Conservation (phyloP, 2,329 filamentous ascomycete species). For the Fusarium verticillioides region DNA sequence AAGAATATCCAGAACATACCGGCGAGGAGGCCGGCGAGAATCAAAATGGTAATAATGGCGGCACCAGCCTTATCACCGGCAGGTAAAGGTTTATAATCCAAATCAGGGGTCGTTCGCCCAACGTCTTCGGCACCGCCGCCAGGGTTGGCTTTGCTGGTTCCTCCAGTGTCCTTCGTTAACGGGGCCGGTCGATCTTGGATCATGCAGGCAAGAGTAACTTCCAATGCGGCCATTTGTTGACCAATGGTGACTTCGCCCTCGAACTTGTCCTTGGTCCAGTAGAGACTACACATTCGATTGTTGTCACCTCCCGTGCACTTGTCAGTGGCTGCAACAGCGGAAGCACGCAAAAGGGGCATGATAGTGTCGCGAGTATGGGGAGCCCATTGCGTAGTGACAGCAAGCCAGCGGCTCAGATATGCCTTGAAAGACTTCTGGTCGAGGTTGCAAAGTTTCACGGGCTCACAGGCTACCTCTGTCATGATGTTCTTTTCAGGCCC, state of each 20-base stretch:
- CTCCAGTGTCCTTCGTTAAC: slow-evolving; percentile 64
- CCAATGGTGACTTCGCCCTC: slow-evolving; percentile 72
- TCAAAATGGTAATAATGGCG: slow-evolving; percentile 68
- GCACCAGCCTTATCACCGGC: slow-evolving; percentile 75
- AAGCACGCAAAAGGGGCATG: slow-evolving; percentile 64
- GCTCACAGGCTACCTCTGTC: slow-evolving; percentile 74
- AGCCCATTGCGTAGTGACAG: slow-evolving; percentile 70
- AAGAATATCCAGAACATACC: slow-evolving; percentile 62
- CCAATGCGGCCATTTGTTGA: slow-evolving; percentile 76
- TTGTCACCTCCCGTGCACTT: slow-evolving; percentile 69
- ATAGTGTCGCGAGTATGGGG: slow-evolving; percentile 66
- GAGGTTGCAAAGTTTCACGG: slow-evolving; percentile 67
- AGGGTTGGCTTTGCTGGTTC: slow-evolving; percentile 64
- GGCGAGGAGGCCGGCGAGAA: slow-evolving; percentile 65
- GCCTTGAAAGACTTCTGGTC: slow-evolving; percentile 74
- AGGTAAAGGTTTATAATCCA: slow-evolving; percentile 51
- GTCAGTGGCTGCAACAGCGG: slow-evolving; percentile 66
- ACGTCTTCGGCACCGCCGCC: slow-evolving; percentile 59
- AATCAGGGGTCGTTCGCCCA: slow-evolving; percentile 50
- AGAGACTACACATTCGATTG: slow-evolving; percentile 68
- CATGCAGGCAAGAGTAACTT: slow-evolving; percentile 71
- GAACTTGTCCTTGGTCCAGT: slow-evolving; percentile 67
- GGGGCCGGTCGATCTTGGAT: slow-evolving; percentile 58
- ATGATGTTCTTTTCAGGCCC: slow-evolving; percentile 66
- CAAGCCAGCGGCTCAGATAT: slow-evolving; percentile 71